These are phyloP conservation scores for Trypanosoma melophagium DNA, from an alignment of 208 protist genomes.

Conservation along the genomic window DNA sequence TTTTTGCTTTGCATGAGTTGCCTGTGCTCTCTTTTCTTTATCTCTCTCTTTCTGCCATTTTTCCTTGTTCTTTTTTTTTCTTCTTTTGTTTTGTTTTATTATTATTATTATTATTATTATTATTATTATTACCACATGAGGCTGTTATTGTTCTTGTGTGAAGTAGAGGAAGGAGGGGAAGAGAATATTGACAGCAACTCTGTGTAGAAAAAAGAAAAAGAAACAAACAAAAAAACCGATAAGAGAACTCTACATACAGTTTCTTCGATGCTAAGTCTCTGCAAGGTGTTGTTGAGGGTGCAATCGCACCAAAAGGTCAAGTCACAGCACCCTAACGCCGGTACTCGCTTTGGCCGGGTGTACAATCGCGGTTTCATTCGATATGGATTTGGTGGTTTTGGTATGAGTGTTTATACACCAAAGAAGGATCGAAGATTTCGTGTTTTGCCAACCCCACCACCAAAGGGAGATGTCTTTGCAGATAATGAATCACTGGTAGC, in stretches of 20 bases:
- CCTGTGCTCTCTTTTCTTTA: not conserved
- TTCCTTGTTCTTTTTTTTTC: too few relatives aligned
- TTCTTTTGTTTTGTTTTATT: too few relatives aligned
- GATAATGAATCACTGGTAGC: conserved; percentile 46
- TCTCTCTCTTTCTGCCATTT: too few relatives aligned
- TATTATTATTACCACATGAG: too few relatives aligned
- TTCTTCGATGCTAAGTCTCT: conserved; percentile 62
- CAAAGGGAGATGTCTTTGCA: conserved; percentile 27
- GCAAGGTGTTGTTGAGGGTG: conserved; percentile 49
- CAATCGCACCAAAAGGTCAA: conserved; percentile 86
- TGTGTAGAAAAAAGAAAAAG: not conserved
- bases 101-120: too few relatives aligned
- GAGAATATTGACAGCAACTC: too few relatives aligned
- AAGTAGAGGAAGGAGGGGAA: too few relatives aligned
- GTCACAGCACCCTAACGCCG: conserved; percentile 80
- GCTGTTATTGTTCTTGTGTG: too few relatives aligned
- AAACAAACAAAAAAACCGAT: not conserved
- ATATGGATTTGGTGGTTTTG: conserved; percentile 88
- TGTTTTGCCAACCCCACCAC: conserved; percentile 31
- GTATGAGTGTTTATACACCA: conserved; percentile 85
- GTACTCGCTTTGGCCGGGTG: conserved; percentile 84
- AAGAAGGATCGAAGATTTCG: conserved; percentile 82
- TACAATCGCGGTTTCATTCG: conserved; percentile 88
- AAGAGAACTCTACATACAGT: not conserved
- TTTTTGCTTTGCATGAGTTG: not conserved